phyloP scores from a whole-genome alignment of 208 protist genomes.

The Porcisia hertigi region DNA sequence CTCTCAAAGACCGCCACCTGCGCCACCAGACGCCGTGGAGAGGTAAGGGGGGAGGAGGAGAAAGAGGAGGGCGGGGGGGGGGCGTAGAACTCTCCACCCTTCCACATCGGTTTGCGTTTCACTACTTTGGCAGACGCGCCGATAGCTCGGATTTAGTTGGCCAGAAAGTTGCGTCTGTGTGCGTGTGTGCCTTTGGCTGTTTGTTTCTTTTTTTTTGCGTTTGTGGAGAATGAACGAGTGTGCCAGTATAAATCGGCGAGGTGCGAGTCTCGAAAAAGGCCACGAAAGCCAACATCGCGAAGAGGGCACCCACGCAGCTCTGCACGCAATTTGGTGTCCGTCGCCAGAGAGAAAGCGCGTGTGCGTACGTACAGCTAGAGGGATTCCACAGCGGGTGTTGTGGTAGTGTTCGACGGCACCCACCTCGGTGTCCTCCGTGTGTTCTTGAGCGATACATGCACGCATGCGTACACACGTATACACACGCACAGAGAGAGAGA shows the following conservation, averaged over 20 bases:
- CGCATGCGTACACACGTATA: not conserved
- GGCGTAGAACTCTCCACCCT: not conserved
- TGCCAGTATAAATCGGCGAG: not conserved
- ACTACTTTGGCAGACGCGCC: not conserved
- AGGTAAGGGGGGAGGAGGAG: too few species aligned
- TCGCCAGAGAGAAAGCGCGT: not conserved
- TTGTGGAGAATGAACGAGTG: not conserved
- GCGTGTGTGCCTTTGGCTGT: not conserved
- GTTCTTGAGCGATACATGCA: not conserved
- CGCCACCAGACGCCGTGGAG: not conserved
- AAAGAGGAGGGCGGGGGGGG: too few species aligned
- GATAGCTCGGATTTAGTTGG: not conserved
- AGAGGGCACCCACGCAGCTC: not conserved
- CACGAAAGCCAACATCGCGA: not conserved
- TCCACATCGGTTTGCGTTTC: not conserved
- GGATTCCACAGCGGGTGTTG: not conserved
- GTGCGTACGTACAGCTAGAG: not conserved
- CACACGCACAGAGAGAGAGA: too few species aligned
- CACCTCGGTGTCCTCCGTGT: not conserved
- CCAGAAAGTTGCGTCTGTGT: not conserved
- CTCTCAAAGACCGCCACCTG: not conserved
- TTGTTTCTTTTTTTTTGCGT: not conserved
- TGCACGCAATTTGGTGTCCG: not conserved
- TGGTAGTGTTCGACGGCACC: not conserved
- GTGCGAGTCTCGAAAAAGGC: not conserved